Percentiles rank a stretch among this genome's conserved stretches.
These are phyloP conservation scores for Collybiopsis luxurians DNA, from an alignment of 768 basidiomycete species.

Conservation along the genomic window DNA sequence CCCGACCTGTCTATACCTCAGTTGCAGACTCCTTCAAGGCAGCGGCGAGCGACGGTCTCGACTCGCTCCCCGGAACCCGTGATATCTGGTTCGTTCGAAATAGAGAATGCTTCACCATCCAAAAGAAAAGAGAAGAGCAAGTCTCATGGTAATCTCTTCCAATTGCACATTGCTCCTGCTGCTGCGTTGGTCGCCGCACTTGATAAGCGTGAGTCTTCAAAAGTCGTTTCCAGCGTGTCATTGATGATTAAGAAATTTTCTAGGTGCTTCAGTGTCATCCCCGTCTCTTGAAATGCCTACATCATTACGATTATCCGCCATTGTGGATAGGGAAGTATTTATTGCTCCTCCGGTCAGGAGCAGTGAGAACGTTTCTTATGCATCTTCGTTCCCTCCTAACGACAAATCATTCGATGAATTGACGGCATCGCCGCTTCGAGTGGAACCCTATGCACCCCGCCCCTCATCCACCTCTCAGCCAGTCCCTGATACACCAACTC, in stretches of 20 bases:
- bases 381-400: not conserved
- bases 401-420: conserved; percentile 47
- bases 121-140: conserved; percentile 65
- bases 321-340: conserved; percentile 69
- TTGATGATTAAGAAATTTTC: not conserved
- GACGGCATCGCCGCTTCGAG: conserved; percentile 57
- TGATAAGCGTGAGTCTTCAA: conserved; percentile 48
- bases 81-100: conserved; percentile 25
- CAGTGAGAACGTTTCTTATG: conserved; percentile 21
- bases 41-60: conserved; percentile 65
- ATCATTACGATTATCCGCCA: conserved; percentile 57
- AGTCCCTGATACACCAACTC: conserved; percentile 53
- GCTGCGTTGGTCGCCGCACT: conserved; percentile 64
- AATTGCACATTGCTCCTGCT: conserved; percentile 64
- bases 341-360: conserved; percentile 50
- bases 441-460: conserved; percentile 62
- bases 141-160: conserved; percentile 62
- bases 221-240: not conserved
- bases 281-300: conserved; percentile 24
- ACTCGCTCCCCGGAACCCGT: conserved; percentile 54
- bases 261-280: conserved; percentile 28
- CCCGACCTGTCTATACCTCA: conserved; percentile 19
- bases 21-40: conserved; percentile 43
- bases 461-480: conserved; percentile 30
- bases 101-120: conserved; percentile 50